A percentile compares a stretch with the other conserved stretches of the same genome.
These are phyloP conservation scores for Picochlorum sp. DNA, from an alignment of 139 green algal species.

Conservation along the genomic window DNA sequence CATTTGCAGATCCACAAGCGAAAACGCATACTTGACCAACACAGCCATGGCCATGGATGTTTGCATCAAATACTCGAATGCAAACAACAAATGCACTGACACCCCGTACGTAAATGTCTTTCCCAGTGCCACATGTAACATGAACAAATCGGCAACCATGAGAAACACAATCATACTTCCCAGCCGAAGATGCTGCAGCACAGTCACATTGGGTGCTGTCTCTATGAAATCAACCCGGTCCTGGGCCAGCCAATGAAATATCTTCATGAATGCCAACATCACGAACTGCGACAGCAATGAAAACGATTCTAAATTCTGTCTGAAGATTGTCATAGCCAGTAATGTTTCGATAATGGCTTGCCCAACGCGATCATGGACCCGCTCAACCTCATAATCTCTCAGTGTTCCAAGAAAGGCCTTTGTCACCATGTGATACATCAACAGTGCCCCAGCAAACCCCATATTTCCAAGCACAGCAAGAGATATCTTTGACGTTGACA, in stretches of 20 bases:
- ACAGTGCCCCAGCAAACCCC: constrained; percentile 70
- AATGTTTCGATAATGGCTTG: constrained; percentile 92
- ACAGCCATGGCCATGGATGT: constrained; percentile 54
- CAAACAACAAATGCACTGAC: constrained; percentile 91
- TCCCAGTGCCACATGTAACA: constrained; percentile 73
- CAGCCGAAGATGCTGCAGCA: constrained; percentile 68
- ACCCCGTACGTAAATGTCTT: constrained; percentile 58
- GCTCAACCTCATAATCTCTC: constrained; percentile 88
- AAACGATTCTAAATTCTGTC: constrained; percentile 72
- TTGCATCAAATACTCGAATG: constrained; percentile 94
- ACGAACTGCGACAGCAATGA: constrained; percentile 87
- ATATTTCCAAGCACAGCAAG: constrained; percentile 55
- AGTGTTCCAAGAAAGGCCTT: constrained; percentile 87
- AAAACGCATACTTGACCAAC: constrained; percentile 57
- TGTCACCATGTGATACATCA: constrained; percentile 59
- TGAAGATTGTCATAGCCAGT: constrained; percentile 96
- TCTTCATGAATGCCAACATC: constrained; percentile 88
- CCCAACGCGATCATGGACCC: constrained; percentile 75
- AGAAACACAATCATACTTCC: constrained; percentile 70
- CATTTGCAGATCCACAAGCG: constrained; percentile 60
- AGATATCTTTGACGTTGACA: constrained; percentile 83
- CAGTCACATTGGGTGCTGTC: constrained; percentile 74
- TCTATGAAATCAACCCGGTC: constrained; percentile 89
- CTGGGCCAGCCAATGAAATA: constrained; percentile 85
- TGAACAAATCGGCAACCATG: constrained; percentile 64